These are phyloP conservation scores for Brassica carinata DNA, from an alignment of 345 rosid genomes.

Conservation along the genomic window DNA sequence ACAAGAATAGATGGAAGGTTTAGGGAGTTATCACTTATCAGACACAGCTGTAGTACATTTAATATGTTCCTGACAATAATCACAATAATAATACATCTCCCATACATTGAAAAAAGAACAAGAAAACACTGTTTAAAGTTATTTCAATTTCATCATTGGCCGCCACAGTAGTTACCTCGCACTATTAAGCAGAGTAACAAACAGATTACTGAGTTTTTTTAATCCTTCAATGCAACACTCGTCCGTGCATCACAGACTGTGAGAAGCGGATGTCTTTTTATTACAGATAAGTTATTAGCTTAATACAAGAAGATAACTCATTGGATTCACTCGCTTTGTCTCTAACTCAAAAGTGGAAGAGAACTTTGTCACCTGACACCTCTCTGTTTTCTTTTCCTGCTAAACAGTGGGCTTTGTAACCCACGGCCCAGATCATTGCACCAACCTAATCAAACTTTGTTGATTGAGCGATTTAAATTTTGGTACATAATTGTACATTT, in stretches of 20 bases:
- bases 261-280: background rate
- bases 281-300: background rate
- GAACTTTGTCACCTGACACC: background rate
- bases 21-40: conserved; percentile 19
- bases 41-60: conserved; percentile 23
- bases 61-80: conserved; percentile 15
- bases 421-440: background rate
- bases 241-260: background rate
- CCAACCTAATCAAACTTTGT: background rate
- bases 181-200: background rate
- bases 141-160: background rate
- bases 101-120: background rate
- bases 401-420: conserved; percentile 8
- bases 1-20: conserved; percentile 24
- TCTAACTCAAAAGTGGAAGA: background rate
- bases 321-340: background rate
- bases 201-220: background rate
- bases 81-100: conserved; percentile 13
- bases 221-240: background rate
- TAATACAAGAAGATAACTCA: background rate
- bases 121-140: background rate
- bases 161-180: background rate
- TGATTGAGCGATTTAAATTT: no score
- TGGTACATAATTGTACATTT: no score
- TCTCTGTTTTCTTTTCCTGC: background rate